A percentile compares a stretch with the other conserved stretches of the same genome.
Evolutionary conservation across 441 rosid genomes (phyloP).

Genomic region (Pelargonium australe): DNA sequence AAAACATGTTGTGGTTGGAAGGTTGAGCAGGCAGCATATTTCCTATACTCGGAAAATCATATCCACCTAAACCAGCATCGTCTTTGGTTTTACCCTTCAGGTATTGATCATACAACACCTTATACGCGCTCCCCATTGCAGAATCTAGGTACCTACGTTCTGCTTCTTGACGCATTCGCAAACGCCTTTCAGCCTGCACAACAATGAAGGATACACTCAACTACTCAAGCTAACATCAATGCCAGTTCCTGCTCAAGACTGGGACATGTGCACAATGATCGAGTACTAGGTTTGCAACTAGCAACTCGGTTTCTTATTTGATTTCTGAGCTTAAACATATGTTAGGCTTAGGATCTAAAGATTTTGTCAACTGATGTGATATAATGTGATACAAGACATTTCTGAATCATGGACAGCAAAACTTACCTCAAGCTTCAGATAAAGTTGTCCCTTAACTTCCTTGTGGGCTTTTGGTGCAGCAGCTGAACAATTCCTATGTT

Average conservation of each 20-base stretch:
- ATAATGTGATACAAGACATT: background rate
- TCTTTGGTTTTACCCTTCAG: background rate
- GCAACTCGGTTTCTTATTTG: background rate
- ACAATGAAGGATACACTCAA: background rate
- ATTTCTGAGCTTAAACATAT: background rate
- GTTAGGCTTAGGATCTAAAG: background rate
- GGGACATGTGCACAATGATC: background rate
- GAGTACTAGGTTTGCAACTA: background rate
- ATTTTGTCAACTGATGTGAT: background rate
- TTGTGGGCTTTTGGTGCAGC: background rate
- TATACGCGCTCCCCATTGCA: slow-evolving; percentile 6
- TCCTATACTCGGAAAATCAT: slow-evolving; percentile 2
- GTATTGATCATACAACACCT: slow-evolving; percentile 6
- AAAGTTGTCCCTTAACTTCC: slow-evolving; percentile 5
- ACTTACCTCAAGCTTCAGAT: slow-evolving; percentile 19
- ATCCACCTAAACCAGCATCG: background rate
- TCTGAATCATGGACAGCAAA: background rate
- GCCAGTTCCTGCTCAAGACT: background rate
- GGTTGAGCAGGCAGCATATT: background rate
- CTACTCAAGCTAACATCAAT: slow-evolving; percentile 9
- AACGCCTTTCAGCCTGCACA: slow-evolving; percentile 16
- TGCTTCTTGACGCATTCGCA: slow-evolving; percentile 18
- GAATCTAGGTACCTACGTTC: slow-evolving; percentile 3
- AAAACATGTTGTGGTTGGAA: slow-evolving; percentile 5
- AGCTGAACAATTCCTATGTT: background rate